Evolutionary conservation across 108 stramenopile genomes (phyloP).

Genomic region (Seminavis robusta): DNA sequence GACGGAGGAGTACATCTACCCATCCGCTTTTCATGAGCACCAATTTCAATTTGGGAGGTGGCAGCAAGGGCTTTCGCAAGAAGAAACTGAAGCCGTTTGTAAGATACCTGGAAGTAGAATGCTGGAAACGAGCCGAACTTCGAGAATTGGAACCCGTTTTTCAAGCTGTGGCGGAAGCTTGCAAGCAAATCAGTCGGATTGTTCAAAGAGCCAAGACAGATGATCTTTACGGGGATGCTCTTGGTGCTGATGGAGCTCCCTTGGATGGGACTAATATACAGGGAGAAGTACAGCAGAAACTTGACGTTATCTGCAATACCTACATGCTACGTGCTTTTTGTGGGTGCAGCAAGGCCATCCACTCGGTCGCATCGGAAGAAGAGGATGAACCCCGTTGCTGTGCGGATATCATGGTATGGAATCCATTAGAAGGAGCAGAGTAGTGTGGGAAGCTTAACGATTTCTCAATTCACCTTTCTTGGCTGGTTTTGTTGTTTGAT

Average conservation of each 20-base stretch:
- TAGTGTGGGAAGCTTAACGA: neutral
- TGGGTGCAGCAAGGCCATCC: conserved; percentile 57
- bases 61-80: too few species aligned
- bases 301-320: conserved; percentile 88
- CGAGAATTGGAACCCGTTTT: conserved; percentile 76
- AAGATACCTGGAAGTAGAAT: conserved; percentile 86
- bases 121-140: conserved; percentile 67
- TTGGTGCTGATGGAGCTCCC: conserved; percentile 42
- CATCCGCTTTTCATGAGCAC: too few species aligned
- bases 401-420: conserved; percentile 75
- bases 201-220: conserved; percentile 88
- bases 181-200: conserved; percentile 86
- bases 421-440: neutral
- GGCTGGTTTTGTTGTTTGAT: neutral
- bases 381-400: conserved; percentile 76
- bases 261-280: conserved; percentile 73
- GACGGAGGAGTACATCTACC: too few species aligned
- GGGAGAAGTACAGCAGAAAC: conserved; percentile 86
- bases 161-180: conserved; percentile 74
- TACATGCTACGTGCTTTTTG: conserved; percentile 83
- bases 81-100: conserved; percentile 77
- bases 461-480: neutral
- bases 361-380: conserved; percentile 82
- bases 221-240: conserved; percentile 85
- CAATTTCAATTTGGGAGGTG: too few species aligned